Percentiles rank a stretch among this genome's conserved stretches.
These are phyloP conservation scores for Sphaerosporella brunnea DNA, from an alignment of 495 filamentous ascomycete species.

Conservation along the genomic window DNA sequence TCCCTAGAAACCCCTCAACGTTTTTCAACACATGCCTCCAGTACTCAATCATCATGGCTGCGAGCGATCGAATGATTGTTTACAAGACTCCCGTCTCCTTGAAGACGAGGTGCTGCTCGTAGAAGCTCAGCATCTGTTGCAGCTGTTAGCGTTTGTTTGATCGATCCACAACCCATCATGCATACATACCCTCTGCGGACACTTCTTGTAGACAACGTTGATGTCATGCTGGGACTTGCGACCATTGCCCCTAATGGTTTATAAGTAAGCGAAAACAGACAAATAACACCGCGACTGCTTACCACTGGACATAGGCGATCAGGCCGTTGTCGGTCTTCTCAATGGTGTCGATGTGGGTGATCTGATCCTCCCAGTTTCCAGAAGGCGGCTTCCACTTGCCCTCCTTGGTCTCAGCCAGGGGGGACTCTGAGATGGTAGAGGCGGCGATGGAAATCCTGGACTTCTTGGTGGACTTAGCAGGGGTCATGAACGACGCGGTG, in stretches of 20 bases:
- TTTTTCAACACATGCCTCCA: too few relatives aligned
- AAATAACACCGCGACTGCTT: too few relatives aligned
- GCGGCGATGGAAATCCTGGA: slow-evolving; percentile 22
- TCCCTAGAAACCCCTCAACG: too few relatives aligned
- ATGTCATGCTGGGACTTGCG: slow-evolving; percentile 43
- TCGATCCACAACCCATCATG: too few relatives aligned
- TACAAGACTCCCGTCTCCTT: slow-evolving; percentile 22
- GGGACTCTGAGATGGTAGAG: slow-evolving; percentile 1
- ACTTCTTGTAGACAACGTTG: slow-evolving; percentile 37
- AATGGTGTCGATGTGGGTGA: slow-evolving; percentile 38
- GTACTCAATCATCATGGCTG: too few relatives aligned
- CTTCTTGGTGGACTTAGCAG: slow-evolving; percentile 22
- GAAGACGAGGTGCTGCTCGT: slow-evolving; percentile 37
- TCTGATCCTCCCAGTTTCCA: slow-evolving; percentile 41
- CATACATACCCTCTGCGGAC: slow-evolving; percentile 39
- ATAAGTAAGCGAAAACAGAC: too few relatives aligned
- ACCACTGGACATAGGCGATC: slow-evolving; percentile 27
- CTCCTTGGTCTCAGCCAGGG: slow-evolving; percentile 21
- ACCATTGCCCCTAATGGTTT: slow-evolving; percentile 22
- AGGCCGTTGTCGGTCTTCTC: slow-evolving; percentile 32
- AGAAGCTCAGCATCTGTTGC: slow-evolving; percentile 41
- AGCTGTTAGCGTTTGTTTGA: too few relatives aligned
- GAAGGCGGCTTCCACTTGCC: slow-evolving; percentile 35
- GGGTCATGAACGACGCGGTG: slow-evolving; percentile 1
- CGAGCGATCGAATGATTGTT: too few relatives aligned